Evolutionary conservation across 192 early-diverging fungal species (phyloP).

Genomic region (Gaertneriomyces semiglobifer): DNA sequence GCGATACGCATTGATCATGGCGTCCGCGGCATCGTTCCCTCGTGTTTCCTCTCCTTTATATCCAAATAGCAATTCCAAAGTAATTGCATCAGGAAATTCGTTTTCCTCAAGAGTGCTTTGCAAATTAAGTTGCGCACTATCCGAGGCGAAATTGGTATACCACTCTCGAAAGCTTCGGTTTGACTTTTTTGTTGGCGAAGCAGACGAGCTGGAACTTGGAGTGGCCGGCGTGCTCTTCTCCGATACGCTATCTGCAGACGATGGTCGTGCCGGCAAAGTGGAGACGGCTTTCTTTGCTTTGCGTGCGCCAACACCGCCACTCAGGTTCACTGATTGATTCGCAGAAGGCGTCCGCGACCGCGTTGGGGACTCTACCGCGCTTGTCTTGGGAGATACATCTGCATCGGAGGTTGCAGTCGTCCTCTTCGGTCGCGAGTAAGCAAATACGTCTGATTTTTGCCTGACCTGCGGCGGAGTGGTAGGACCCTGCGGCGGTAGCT

Average conservation of each 20-base stretch:
- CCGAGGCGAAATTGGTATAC: constrained; percentile 20
- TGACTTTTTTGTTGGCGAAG: constrained; percentile 4
- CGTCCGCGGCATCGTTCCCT: constrained; percentile 22
- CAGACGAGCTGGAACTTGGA: neutral
- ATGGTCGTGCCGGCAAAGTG: neutral
- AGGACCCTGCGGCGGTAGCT: too few relatives aligned
- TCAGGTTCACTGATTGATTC: neutral
- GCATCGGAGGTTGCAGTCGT: too few relatives aligned
- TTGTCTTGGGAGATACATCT: too few relatives aligned
- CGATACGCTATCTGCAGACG: neutral
- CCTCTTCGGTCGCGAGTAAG: neutral
- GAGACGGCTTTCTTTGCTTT: constrained; percentile 18
- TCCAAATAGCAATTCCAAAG: constrained; percentile 22
- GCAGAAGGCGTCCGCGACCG: too few relatives aligned
- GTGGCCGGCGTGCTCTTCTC: neutral
- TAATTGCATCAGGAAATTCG: constrained; percentile 24
- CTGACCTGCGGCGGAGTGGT: too few relatives aligned
- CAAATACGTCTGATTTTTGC: neutral
- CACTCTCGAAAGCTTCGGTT: constrained; percentile 24
- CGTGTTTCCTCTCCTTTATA: neutral
- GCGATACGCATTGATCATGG: constrained; percentile 34
- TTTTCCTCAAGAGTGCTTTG: constrained; percentile 15
- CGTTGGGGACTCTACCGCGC: too few relatives aligned
- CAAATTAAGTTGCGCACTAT: constrained; percentile 9
- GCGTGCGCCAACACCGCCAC: constrained; percentile 20